Base-by-base conservation (phyloP, 331 rosid species). In the Acacia pycnantha region DNA sequence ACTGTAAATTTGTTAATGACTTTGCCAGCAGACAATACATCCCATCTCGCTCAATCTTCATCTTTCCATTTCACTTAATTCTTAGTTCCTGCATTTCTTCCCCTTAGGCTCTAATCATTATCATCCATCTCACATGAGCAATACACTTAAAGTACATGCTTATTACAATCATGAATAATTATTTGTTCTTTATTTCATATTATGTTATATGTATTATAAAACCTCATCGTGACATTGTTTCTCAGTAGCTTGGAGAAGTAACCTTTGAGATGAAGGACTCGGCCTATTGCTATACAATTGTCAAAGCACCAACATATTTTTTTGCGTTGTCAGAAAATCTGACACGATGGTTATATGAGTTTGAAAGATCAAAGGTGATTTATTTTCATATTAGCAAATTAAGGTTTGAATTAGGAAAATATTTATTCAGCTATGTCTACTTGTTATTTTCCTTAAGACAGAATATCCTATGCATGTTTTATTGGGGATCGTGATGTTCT, bases 191-290 rank as follows among this genome's bases (percentile, higher is more conserved):
- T 46, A 43, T 46, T 61, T 24, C 61, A 50, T 79, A 29, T 53
- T 75, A 26, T 69, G 76, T 37, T 76, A 33, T 72, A 72, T 22
- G 56, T 56, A 46, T 68, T 37, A 66, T 76, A 33, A 78, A 73
- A 75, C 74, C 76, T 77, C 33, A 47, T 76, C 46, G 27, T 84
- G 70, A 53, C 68, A 70, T 74, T 67, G n/a, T 82, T 73, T 80
- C 65, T 78, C 84, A 95, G 98, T 71, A 90, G 82, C 90, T 70
- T 85, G 98, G 94, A 80, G 98, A 95, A 92, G 88, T 95, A 84
- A 90, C 92, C 78, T 92, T 88, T 78, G 98, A 95, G 82, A 74
- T 90, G 86, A 95, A 92, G 93, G 98, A 95, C 86, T 74, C 77
- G 81, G 97, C 98, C 24, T 95, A 79, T 87, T 90, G 97, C 79